These are phyloP conservation scores for Xylaria sp. DNA, from an alignment of 2,329 filamentous ascomycete genomes.

Conservation along the genomic window DNA sequence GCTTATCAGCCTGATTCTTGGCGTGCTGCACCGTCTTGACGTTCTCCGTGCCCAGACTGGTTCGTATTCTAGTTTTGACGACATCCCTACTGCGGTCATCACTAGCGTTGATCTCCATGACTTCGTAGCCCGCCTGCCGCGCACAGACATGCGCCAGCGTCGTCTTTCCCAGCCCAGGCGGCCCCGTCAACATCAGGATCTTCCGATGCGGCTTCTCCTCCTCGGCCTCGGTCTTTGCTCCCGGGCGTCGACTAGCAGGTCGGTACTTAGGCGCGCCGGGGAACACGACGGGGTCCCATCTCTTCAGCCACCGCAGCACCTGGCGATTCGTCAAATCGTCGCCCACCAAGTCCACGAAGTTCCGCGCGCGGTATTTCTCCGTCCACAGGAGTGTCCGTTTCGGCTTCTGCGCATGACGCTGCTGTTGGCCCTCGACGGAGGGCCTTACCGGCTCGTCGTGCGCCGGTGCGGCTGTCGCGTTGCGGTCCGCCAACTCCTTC, in stretches of 20 bases:
- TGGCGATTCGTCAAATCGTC: conserved; percentile 89
- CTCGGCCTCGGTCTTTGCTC: conserved; percentile 43
- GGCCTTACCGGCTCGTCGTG: conserved; percentile 34
- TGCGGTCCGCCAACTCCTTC: conserved; percentile 46
- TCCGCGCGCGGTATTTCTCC: conserved; percentile 90
- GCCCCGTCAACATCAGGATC: conserved; percentile 83
- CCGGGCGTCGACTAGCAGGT: conserved; percentile 40
- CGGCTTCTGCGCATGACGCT: conserved; percentile 33
- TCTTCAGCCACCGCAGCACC: conserved; percentile 88
- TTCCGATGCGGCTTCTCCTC: conserved; percentile 79
- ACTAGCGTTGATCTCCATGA: conserved; percentile 95
- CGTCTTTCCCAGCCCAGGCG: conserved; percentile 91
- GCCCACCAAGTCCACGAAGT: conserved; percentile 88
- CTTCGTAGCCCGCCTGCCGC: conserved; percentile 89
- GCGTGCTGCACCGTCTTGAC: conserved; percentile 69
- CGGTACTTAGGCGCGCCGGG: conserved; percentile 64
- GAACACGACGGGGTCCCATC: conserved; percentile 90
- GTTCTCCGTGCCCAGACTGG: conserved; percentile 89
- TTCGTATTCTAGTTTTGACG: conserved; percentile 84
- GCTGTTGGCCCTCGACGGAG: conserved; percentile 37
- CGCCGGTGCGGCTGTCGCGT: conserved; percentile 22
- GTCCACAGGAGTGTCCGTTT: conserved; percentile 73
- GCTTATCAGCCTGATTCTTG: conserved; percentile 45
- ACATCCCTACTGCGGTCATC: conserved; percentile 88
- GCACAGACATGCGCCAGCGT: conserved; percentile 95